phyloP scores from a whole-genome alignment of 192 early-diverging fungal genomes.

The Glomus cerebriforme region DNA sequence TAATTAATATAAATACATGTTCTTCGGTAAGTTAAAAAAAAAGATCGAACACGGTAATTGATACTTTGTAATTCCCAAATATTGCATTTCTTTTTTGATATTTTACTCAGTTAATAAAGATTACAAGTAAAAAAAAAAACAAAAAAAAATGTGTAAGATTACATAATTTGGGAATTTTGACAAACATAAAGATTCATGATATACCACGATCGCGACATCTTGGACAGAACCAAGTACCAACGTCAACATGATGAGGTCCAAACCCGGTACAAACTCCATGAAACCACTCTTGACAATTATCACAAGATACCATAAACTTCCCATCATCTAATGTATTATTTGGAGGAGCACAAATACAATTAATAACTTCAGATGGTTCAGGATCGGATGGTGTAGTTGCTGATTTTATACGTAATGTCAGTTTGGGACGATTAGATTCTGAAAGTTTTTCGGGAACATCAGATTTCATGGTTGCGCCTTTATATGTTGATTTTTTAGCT shows the following conservation, averaged over 20 bases:
- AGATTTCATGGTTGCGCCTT: not conserved
- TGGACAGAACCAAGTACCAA: slow-evolving; percentile 53
- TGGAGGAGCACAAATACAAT: slow-evolving; percentile 62
- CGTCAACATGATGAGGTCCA: slow-evolving; percentile 21
- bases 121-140: too few relatives aligned
- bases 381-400: slow-evolving; percentile 21
- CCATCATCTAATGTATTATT: slow-evolving; percentile 54
- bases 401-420: slow-evolving; percentile 21
- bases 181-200: not conserved
- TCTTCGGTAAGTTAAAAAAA: too few relatives aligned
- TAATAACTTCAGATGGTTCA: slow-evolving; percentile 43
- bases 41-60: too few relatives aligned
- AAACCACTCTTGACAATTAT: slow-evolving; percentile 62
- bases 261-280: slow-evolving; percentile 62
- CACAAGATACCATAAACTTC: slow-evolving; percentile 66
- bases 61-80: too few relatives aligned
- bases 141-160: too few relatives aligned
- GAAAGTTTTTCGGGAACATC: not conserved
- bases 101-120: too few relatives aligned
- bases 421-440: not conserved
- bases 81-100: too few relatives aligned
- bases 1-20: too few relatives aligned
- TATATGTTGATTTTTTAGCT: not conserved
- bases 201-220: slow-evolving; percentile 40
- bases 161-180: too few relatives aligned